Evolutionary conservation across 257 asterid genomes (phyloP).

Genomic region (Solanum stenotomum): DNA sequence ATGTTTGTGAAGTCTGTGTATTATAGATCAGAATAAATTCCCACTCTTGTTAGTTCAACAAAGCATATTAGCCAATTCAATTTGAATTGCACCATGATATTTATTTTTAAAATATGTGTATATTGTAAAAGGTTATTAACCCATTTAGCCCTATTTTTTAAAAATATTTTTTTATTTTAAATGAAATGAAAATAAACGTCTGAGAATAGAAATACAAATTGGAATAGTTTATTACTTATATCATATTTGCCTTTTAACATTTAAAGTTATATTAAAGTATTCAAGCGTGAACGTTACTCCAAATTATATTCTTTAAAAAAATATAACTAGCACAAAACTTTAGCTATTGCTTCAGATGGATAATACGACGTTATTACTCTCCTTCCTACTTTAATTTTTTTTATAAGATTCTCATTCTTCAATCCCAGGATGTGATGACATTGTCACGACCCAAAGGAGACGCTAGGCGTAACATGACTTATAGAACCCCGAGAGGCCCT

Average conservation of each 20-base stretch:
- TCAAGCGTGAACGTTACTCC: neutral
- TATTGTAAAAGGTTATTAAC: neutral
- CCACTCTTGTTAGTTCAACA: too few relatives aligned
- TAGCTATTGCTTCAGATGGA: neutral
- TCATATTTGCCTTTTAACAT: neutral
- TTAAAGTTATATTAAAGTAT: neutral
- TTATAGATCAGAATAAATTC: too few relatives aligned
- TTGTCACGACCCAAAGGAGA: too few relatives aligned
- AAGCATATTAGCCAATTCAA: too few relatives aligned
- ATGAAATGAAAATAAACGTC: too few relatives aligned
- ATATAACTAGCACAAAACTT: neutral
- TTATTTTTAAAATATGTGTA: neutral
- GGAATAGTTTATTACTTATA: too few relatives aligned
- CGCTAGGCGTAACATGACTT: too few relatives aligned
- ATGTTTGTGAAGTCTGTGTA: too few relatives aligned
- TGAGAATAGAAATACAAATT: neutral
- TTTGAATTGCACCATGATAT: neutral
- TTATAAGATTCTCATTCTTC: too few relatives aligned
- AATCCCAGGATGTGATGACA: too few relatives aligned
- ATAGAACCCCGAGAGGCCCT: too few relatives aligned
- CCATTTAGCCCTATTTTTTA: neutral
- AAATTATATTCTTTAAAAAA: neutral
- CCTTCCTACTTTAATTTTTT: neutral
- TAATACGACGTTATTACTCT: neutral
- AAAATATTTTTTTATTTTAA: too few relatives aligned